Conservation (phyloP, 2,329 filamentous ascomycete genomes). For the Ceratocystis diversiconidia region DNA sequence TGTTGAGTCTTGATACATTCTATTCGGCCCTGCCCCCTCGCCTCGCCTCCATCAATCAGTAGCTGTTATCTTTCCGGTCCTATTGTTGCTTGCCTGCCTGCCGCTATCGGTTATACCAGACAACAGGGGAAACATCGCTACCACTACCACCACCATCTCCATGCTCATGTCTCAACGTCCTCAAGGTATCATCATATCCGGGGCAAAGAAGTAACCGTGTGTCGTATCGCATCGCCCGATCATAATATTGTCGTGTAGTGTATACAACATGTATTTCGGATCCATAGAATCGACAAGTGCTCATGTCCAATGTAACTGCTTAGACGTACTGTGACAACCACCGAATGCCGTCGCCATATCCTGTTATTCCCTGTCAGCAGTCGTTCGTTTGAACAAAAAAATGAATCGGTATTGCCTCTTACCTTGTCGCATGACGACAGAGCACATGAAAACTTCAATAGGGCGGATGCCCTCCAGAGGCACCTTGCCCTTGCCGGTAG, state of each 20-base stretch:
- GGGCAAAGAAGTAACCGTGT: neutral
- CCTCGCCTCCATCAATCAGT: neutral
- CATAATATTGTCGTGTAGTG: neutral
- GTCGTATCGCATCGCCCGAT: neutral
- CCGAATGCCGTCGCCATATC: conserved; percentile 79
- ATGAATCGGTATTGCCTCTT: conserved; percentile 23
- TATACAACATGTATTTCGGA: neutral
- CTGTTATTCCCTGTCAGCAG: conserved; percentile 27
- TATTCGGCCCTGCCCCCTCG: neutral
- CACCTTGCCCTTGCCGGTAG: conserved; percentile 89
- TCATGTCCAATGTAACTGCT: conserved; percentile 21
- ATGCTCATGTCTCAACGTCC: neutral
- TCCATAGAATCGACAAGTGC: neutral
- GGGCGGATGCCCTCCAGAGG: conserved; percentile 82
- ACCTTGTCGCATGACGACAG: conserved; percentile 94
- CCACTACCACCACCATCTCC: neutral
- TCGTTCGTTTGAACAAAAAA: neutral
- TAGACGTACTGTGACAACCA: conserved; percentile 90
- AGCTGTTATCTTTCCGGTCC: neutral
- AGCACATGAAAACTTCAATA: conserved; percentile 98
- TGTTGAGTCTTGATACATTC: neutral
- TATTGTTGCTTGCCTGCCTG: neutral
- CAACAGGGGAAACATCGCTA: neutral
- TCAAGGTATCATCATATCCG: conserved; percentile 14
- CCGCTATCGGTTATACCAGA: neutral